phyloP scores from a whole-genome alignment of 2,329 filamentous ascomycete species.

The Hypoxylon sp. region DNA sequence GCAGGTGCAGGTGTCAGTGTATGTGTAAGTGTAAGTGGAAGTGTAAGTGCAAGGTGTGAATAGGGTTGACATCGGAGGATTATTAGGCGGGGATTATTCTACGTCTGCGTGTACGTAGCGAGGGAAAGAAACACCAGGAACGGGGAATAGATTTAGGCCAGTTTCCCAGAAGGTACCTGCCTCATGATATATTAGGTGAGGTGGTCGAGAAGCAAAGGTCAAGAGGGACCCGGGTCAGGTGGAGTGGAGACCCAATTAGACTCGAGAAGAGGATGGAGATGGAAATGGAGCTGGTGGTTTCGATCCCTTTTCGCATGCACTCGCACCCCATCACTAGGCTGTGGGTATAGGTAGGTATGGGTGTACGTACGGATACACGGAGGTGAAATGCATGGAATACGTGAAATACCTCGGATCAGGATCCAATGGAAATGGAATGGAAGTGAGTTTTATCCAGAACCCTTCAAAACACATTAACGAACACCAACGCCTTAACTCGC shows the following conservation, averaged over 20 bases:
- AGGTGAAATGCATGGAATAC: slow-evolving; percentile 42
- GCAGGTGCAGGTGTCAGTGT: neutral
- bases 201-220: slow-evolving; percentile 28
- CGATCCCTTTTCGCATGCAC: slow-evolving; percentile 41
- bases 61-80: slow-evolving; percentile 46
- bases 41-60: slow-evolving; percentile 46
- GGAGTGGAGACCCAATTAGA: slow-evolving; percentile 47
- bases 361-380: slow-evolving; percentile 22
- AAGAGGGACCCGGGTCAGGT: slow-evolving; percentile 39
- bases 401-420: slow-evolving; percentile 41
- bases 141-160: slow-evolving; percentile 1
- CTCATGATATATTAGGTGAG: slow-evolving; percentile 38
- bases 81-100: slow-evolving; percentile 41
- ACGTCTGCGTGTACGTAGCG: neutral
- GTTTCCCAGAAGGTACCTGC: slow-evolving; percentile 23
- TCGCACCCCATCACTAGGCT: neutral
- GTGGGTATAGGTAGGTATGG: slow-evolving; percentile 21
- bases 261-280: slow-evolving; percentile 36
- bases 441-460: slow-evolving; percentile 33
- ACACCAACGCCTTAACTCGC: slow-evolving; percentile 45
- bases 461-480: slow-evolving; percentile 39
- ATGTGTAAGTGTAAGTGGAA: neutral
- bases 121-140: slow-evolving; percentile 13
- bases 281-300: slow-evolving; percentile 28
- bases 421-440: slow-evolving; percentile 38